Conservation (phyloP, 1,139 yeast genomes). For the Hansenula lynferdii region DNA sequence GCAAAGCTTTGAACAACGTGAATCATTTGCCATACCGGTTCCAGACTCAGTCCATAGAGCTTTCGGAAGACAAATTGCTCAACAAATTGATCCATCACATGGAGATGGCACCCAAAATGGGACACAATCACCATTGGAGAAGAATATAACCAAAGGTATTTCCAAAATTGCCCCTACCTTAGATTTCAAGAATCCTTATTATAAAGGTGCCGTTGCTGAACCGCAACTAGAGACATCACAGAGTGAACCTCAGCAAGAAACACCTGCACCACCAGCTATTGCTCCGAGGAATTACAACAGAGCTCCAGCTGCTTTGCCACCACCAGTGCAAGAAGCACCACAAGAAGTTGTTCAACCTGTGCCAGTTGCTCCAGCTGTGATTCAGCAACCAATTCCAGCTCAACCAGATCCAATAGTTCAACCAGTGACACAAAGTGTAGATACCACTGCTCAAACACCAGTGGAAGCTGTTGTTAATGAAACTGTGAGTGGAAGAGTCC, state of each 20-base stretch:
- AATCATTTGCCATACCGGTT: too few relatives aligned
- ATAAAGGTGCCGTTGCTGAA: not conserved
- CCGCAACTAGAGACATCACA: not conserved
- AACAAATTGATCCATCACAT: too few relatives aligned
- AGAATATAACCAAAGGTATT: too few relatives aligned
- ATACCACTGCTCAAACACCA: not conserved
- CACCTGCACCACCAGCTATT: not conserved
- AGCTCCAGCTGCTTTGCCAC: constrained; percentile 5
- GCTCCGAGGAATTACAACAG: constrained; percentile 11
- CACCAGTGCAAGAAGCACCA: constrained; percentile 1
- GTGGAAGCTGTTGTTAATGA: not conserved
- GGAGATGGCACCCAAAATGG: too few relatives aligned
- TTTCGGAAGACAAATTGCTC: too few relatives aligned
- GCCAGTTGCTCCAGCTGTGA: not conserved
- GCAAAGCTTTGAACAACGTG: too few relatives aligned
- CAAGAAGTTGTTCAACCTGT: not conserved
- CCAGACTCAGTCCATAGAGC: too few relatives aligned
- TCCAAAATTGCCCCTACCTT: too few relatives aligned
- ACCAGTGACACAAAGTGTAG: not conserved
- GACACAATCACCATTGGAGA: too few relatives aligned
- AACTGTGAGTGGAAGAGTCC: not conserved
- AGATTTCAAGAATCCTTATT: constrained; percentile 1
- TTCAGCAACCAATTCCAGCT: not conserved
- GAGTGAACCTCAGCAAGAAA: not conserved
- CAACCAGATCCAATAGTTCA: not conserved